Evolutionary conservation across 805 yeast species (phyloP).

Genomic region (Danielia oregonensis): DNA sequence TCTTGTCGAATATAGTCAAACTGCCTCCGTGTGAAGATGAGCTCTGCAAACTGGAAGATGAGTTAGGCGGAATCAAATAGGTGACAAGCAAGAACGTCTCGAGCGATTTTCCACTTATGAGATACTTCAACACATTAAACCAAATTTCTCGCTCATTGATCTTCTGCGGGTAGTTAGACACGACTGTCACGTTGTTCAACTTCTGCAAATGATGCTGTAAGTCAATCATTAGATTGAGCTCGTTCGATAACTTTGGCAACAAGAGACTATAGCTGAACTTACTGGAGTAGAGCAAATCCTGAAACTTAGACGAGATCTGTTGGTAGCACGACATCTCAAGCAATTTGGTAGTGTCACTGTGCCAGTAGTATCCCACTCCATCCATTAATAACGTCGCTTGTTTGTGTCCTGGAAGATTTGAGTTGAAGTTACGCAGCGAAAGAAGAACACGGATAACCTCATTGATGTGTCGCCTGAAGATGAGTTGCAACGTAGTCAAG

Average conservation of each 20-base stretch:
- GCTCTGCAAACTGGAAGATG: conserved; percentile 35
- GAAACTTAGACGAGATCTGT: conserved; percentile 32
- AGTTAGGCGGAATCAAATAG: conserved; percentile 39
- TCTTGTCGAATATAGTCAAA: conserved; percentile 40
- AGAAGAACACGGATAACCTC: conserved; percentile 38
- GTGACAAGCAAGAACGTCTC: conserved; percentile 38
- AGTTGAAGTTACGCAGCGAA: conserved; percentile 34
- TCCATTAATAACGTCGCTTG: conserved; percentile 29
- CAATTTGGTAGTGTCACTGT: conserved; percentile 37
- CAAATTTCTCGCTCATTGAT: conserved; percentile 35
- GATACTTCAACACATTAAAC: conserved; percentile 39
- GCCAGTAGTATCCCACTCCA: conserved; percentile 44
- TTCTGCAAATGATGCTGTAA: conserved; percentile 40
- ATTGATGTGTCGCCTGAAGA: conserved; percentile 42
- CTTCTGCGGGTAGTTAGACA: conserved; percentile 7
- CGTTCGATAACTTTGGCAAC: conserved; percentile 36
- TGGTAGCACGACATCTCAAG: conserved; percentile 41
- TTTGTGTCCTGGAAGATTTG: conserved; percentile 14
- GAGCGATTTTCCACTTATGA: conserved; percentile 39
- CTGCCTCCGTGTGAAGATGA: conserved; percentile 37
- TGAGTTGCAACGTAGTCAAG: conserved; percentile 41
- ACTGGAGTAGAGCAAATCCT: conserved; percentile 27
- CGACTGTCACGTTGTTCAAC: conserved; percentile 20
- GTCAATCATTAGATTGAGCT: conserved; percentile 40
- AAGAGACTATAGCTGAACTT: conserved; percentile 30